Evolutionary conservation across 352 stramenopile species (phyloP), one percentile per base, ranked within the genome.

Genomic region (Pelagophyceae sp.): DNA sequence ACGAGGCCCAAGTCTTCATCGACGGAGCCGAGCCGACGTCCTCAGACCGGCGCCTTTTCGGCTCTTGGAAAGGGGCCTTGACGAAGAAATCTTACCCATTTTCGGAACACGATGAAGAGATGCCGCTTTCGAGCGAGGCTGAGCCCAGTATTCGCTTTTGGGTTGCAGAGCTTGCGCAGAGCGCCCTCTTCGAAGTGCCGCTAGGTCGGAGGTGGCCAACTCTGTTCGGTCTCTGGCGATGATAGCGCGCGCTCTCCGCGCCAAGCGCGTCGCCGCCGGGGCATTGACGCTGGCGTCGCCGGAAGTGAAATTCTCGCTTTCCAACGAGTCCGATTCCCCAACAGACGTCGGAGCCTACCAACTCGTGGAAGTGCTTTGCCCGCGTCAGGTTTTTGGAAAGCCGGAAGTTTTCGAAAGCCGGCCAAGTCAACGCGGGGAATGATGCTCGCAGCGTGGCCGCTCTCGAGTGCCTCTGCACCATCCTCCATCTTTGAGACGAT

Each of bases 281-380:
- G 96, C 96, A 37, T 83, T 99, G 61, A 98, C 94, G 45, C 84
- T 99, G 27, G 94, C 95, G 29, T 99, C 95, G 69, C 95, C 96
- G 5, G 91, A 96, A 82, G 91, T 88, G 81, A 97, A 94, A 84
- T 99, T 99, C 82, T 89, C 98, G 74, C 83, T 99, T 5, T 95
- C 99, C 82, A 97, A 90, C n/a, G 95, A 99, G 83, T 98, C 93
- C 1, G 89, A 98, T 80, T 98, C 99, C 83, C 96, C 96, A 37
- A 92, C 96, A 15, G 94, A 98, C 85, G 95, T 99, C 51, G 91
- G 98, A 83, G 94, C 96, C 79, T 99, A 99, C 82, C 90, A 93
- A 33, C 83, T 97, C 71, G 87, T 93, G 23, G 92, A 96, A n/a
- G n/a, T n/a, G n/a, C n/a, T n/a, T n/a, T n/a, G n/a, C n/a, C n/a